phyloP scores from a whole-genome alignment of 352 stramenopile genomes.

The Elongisporangium senticosum region DNA sequence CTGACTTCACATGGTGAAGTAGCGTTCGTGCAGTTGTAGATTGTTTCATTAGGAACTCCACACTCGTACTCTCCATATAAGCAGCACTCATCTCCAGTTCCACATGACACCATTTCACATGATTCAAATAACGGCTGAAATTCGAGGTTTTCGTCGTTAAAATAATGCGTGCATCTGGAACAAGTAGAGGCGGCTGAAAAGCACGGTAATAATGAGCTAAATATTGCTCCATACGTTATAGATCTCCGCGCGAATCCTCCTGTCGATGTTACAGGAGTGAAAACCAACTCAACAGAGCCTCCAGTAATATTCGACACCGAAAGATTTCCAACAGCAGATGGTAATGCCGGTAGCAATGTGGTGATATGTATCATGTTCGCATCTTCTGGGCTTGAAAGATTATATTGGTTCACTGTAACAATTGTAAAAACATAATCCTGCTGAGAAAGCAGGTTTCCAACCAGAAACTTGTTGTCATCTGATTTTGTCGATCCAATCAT shows the following conservation, averaged over 20 bases:
- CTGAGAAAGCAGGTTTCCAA: constrained; percentile 15
- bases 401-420: constrained; percentile 41
- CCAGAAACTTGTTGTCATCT: constrained; percentile 8
- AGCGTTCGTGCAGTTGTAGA: constrained; percentile 9
- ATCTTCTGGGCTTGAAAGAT: constrained; percentile 9
- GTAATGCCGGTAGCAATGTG: constrained; percentile 11
- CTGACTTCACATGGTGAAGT: constrained; percentile 14
- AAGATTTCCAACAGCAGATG: constrained; percentile 15
- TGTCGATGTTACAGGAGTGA: constrained; percentile 13
- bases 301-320: constrained; percentile 13
- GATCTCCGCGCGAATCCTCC: constrained; percentile 18
- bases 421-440: constrained; percentile 30
- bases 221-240: constrained; percentile 15
- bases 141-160: not conserved
- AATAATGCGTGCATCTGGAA: constrained; percentile 16
- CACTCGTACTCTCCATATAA: constrained; percentile 14
- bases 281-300: constrained; percentile 24
- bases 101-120: constrained; percentile 12
- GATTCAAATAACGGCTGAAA: not conserved
- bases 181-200: constrained; percentile 13
- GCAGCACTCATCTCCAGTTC: constrained; percentile 11
- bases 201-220: constrained; percentile 23
- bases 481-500: not conserved
- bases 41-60: constrained; percentile 9
- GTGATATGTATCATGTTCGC: constrained; percentile 13